Base-by-base conservation (phyloP, 345 rosid species). In the Aethionema arabicum region DNA sequence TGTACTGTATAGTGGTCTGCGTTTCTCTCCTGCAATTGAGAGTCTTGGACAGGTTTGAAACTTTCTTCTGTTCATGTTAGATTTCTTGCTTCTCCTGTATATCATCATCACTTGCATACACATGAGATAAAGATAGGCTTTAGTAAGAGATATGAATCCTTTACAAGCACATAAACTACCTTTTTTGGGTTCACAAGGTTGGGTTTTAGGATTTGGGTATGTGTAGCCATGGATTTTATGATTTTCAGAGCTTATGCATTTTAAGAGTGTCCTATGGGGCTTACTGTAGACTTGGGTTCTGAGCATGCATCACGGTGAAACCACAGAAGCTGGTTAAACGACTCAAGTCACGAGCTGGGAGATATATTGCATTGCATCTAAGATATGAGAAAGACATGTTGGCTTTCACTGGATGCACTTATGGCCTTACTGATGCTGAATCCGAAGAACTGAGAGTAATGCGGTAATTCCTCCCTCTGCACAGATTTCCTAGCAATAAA, bases 321-420 rank as follows among this genome's bases (percentile, higher is more conserved):
- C 79, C 78, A 85, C 99, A 92, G 99, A 90, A 81, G 90, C 84
- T 92, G 82, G 93, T 85, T 77, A 90, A 81, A 77, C 83, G 90
- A 75, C 90, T 92, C 75, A 82, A 89, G 71, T 75, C 78, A 45
- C 86, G 64, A 6, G 83, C 83, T n/a, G 88, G 81, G 69, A 80
- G 78, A 73, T 92, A 81, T 61, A 84, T 93, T 64, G 91, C 96
- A 56, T 90, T 93, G 83, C 99, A 93, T 69, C 79, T 90, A 45
- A 77, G 99, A 77, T 93, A 89, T 53, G 97, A 93, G 80, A 89
- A 87, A 78, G 99, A 90, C 78, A 90, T 93, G 93, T 82, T 93
- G 49, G 80, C 99, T 59, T 93, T 93, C 75, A 93, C 96, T 37
- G 97, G 97, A 32, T 93, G 99, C 65, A 82, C 91, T 14, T 83